Evolutionary conservation across 495 filamentous ascomycete species (phyloP).

Genomic region (Hypoxylon intermedium): DNA sequence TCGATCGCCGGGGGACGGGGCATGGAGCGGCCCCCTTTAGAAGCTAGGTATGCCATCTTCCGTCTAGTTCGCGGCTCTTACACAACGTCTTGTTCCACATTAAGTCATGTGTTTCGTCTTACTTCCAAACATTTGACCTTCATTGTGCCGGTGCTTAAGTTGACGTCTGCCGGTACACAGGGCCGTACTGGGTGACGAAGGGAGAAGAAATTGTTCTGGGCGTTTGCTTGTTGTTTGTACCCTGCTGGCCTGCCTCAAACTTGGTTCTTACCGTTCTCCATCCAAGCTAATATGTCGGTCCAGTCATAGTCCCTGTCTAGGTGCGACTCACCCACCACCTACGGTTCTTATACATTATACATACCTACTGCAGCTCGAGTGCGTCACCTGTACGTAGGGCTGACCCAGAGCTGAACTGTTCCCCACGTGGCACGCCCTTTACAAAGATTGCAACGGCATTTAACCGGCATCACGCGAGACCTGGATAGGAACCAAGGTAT

Average conservation of each 20-base stretch:
- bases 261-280: conserved; percentile 16
- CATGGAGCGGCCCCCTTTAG: conserved; percentile 15
- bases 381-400: conserved; percentile 33
- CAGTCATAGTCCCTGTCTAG: conserved; percentile 21
- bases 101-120: conserved; percentile 37
- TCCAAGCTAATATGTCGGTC: conserved; percentile 19
- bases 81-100: conserved; percentile 32
- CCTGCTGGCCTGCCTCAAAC: conserved; percentile 16
- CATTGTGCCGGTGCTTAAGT: conserved; percentile 34
- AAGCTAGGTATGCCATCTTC: conserved; percentile 22
- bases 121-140: conserved; percentile 19
- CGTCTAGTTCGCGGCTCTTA: conserved; percentile 23
- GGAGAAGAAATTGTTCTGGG: conserved; percentile 12
- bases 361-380: conserved; percentile 20
- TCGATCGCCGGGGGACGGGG: conserved; percentile 18
- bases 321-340: conserved; percentile 26
- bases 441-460: conserved; percentile 1
- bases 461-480: conserved; percentile 9
- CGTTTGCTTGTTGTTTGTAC: conserved; percentile 22
- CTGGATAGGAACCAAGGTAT: conserved; percentile 13
- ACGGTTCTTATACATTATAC: conserved; percentile 15
- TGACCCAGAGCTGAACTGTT: conserved; percentile 20
- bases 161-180: conserved; percentile 26
- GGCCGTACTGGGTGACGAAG: conserved; percentile 9
- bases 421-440: conserved; percentile 29